phyloP scores from a whole-genome alignment of 108 stramenopile genomes.

The Cyclotella cryptica region DNA sequence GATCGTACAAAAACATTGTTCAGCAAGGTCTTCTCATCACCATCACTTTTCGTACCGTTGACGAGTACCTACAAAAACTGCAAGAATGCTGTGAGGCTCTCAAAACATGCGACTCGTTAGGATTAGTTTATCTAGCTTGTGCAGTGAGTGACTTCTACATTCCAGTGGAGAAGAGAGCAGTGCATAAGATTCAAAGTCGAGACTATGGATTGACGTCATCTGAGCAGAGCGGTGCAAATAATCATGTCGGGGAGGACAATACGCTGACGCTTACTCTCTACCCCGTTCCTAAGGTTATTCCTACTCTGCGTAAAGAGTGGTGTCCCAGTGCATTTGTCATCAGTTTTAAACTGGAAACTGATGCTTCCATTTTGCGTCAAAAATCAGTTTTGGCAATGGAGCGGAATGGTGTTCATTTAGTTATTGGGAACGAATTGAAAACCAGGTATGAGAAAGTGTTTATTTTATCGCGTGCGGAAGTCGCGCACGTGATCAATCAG shows the following conservation, averaged over 20 bases:
- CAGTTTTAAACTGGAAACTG: conserved; percentile 99
- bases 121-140: conserved; percentile 88
- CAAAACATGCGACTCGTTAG: conserved; percentile 62
- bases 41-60: conserved; percentile 81
- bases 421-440: conserved; percentile 94
- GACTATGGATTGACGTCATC: conserved; percentile 37
- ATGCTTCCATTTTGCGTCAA: conserved; percentile 75
- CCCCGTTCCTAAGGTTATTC: conserved; percentile 95
- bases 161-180: conserved; percentile 72
- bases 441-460: conserved; percentile 88
- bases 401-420: conserved; percentile 93
- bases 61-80: conserved; percentile 87
- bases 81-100: conserved; percentile 66
- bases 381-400: conserved; percentile 91
- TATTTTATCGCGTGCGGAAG: conserved; percentile 55
- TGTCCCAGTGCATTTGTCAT: conserved; percentile 93
- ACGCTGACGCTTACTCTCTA: conserved; percentile 68
- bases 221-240: conserved; percentile 11
- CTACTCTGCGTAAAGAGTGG: conserved; percentile 76
- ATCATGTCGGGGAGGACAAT: conserved; percentile 32
- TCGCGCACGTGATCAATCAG: conserved; percentile 8
- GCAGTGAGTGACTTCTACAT: conserved; percentile 98
- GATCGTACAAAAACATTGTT: conserved; percentile 54
- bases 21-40: conserved; percentile 73
- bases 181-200: conserved; percentile 96